Base-by-base conservation (phyloP, 345 rosid genomes). In the Excoecaria cochinchinensis region DNA sequence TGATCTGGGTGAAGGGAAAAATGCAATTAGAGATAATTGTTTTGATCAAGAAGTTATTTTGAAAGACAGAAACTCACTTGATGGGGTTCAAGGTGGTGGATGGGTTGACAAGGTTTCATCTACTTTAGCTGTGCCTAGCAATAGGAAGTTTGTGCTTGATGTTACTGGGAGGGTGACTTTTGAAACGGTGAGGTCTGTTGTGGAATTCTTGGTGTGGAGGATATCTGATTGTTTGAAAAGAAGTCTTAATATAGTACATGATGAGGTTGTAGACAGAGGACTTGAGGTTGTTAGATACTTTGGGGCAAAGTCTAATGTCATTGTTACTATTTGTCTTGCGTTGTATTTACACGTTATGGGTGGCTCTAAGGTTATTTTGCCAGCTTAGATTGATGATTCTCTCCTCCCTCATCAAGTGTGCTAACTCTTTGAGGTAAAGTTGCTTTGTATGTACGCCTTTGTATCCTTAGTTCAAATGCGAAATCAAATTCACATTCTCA, bases 121-220 rank as follows among this genome's bases (percentile, higher is more conserved):
- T 9, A 87, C 93, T 42, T 77, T 87, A 82, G 84, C 96, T 1
- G 88, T 86, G 73, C 99, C 99, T 0, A 83, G 88, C 70, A 96
- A 96, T 76, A 81, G 87, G 74, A 87, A 64, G 84, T 89, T 93
- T 85, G 87, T 90, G 89, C 87, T 93, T 47, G 97, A 96, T 79
- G 90, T 93, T 79, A 93, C 98, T 3, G 97, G 99, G 72, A 88
- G 95, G 85, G 98, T 92, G 69, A 92, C 99, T 3, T 76, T 92
- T 48, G 93, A 87, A 70, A 89, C 94, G 0, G 50, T 89, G 36
- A 91, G 91, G 71, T 92, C 97, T 36, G 57, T 92, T 36, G 74
- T 92, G 36, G 92, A 75, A 67, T 84, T 84, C 68, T 47, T 96
- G 64, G 74, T 88, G 79, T 74, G 93, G 92, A 93, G 86, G 85